Percentiles rank a stretch among this genome's conserved stretches.
Conservation (phyloP, 2,329 filamentous ascomycete species). For the Diaporthe amygdali region DNA sequence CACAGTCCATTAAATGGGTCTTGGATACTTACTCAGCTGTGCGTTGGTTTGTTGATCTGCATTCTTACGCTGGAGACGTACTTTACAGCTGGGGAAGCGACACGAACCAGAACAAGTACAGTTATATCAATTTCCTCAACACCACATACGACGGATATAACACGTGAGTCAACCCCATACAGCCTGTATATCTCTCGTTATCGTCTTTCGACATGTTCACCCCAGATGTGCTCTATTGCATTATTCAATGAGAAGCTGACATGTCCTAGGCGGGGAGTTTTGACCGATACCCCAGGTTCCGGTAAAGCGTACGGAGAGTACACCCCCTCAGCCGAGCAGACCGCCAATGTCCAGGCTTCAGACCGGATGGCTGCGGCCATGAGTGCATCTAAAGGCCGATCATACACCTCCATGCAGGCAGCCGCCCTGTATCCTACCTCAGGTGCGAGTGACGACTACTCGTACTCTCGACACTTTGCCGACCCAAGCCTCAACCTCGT, state of each 20-base stretch:
- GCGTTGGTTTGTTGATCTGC: conserved; percentile 64
- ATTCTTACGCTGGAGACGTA: conserved; percentile 57
- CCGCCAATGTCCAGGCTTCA: conserved; percentile 37
- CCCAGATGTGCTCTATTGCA: no score
- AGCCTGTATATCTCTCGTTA: no score
- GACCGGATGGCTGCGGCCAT: conserved; percentile 44
- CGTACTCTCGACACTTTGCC: conserved; percentile 48
- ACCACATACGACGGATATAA: conserved; percentile 48
- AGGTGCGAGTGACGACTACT: conserved; percentile 53
- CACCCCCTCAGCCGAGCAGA: conserved; percentile 42
- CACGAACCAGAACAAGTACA: conserved; percentile 50
- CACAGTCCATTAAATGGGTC: conserved; percentile 57
- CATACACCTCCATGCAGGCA: conserved; percentile 44
- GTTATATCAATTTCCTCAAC: conserved; percentile 58
- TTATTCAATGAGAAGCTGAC: not conserved
- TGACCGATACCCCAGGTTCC: conserved; percentile 40
- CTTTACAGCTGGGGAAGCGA: conserved; percentile 65
- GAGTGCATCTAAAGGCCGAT: conserved; percentile 41
- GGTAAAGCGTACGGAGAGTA: conserved; percentile 49
- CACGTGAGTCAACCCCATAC: conserved; percentile 29
- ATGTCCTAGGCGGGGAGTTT: conserved; percentile 44
- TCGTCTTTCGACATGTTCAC: not conserved
- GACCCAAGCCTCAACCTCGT: conserved; percentile 42
- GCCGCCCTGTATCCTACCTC: conserved; percentile 51
- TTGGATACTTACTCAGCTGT: conserved; percentile 54